These are phyloP conservation scores for Solanum commersonii DNA, from an alignment of 257 asterid genomes.

Conservation along the genomic window DNA sequence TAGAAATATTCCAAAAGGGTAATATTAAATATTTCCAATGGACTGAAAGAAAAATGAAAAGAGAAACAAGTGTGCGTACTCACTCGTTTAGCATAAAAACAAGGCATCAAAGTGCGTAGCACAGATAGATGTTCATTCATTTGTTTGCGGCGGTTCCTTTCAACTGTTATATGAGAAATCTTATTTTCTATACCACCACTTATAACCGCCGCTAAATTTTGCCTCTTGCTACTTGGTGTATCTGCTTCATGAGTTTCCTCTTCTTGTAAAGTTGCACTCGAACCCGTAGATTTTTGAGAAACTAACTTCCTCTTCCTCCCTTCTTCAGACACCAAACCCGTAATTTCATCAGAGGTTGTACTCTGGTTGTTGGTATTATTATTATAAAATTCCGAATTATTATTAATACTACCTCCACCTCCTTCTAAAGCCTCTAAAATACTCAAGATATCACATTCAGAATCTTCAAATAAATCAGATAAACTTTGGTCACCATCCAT, in stretches of 20 bases:
- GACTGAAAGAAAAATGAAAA: not conserved
- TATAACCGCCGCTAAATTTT: not conserved
- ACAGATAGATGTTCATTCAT: constrained; percentile 4
- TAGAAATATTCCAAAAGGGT: not conserved
- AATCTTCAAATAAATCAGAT: constrained; percentile 4
- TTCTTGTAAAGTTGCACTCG: constrained; percentile 1
- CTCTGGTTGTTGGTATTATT: not conserved
- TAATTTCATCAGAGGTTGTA: not conserved
- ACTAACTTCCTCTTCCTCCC: constrained; percentile 18
- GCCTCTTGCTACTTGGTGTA: not conserved
- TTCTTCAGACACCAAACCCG: not conserved
- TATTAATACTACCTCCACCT: not conserved
- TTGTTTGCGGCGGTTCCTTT: constrained; percentile 3
- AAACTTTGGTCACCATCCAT: not conserved
- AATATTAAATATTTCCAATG: too few relatives aligned
- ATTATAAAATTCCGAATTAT: constrained; percentile 7
- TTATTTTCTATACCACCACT: not conserved
- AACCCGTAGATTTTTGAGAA: constrained; percentile 29
- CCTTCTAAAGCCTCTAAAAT: constrained; percentile 54
- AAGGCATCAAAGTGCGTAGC: constrained; percentile 7
- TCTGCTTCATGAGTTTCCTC: not conserved
- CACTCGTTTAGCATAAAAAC: constrained; percentile 10
- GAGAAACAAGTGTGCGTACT: not conserved
- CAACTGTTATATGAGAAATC: constrained; percentile 5
- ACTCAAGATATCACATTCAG: constrained; percentile 46